phyloP scores from a whole-genome alignment of 2,329 filamentous ascomycete species.

The Lasiodiplodia theobromae region DNA sequence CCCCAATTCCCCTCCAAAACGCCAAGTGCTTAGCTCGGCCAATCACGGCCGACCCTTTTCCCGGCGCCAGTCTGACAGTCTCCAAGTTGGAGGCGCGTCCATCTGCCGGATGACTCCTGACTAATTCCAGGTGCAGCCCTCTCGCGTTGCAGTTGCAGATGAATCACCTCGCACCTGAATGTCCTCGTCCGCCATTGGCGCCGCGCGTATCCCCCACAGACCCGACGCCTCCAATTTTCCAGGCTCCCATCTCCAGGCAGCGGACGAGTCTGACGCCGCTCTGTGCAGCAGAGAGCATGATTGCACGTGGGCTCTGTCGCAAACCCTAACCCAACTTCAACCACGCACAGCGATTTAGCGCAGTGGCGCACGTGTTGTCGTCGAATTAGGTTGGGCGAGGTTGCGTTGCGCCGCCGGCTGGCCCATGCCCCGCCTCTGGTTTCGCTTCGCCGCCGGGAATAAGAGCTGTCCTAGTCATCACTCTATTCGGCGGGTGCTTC shows the following conservation, averaged over 20 bases:
- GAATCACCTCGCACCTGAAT: background rate
- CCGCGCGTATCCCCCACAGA: background rate
- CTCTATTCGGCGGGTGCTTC: slow-evolving; percentile 17
- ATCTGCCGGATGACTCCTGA: background rate
- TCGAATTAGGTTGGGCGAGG: background rate
- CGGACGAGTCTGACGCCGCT: background rate
- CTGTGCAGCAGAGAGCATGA: background rate
- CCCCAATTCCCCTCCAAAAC: background rate
- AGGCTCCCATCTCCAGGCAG: background rate
- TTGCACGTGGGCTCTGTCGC: background rate
- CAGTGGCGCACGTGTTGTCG: background rate
- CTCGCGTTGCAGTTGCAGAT: slow-evolving; percentile 11
- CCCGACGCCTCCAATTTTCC: background rate
- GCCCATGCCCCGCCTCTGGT: background rate
- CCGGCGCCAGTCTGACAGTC: background rate
- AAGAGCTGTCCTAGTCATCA: slow-evolving; percentile 11
- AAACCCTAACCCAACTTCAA: slow-evolving; percentile 6
- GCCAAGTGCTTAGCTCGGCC: background rate
- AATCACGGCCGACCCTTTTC: background rate
- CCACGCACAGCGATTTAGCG: background rate
- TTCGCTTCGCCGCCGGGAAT: slow-evolving; percentile 15
- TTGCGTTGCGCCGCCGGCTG: background rate
- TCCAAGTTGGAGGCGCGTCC: background rate
- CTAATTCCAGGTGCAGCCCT: background rate
- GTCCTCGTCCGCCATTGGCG: too few relatives aligned